Evolutionary conservation across 2,329 filamentous ascomycete genomes (phyloP).

Genomic region (Seiridium unicorne): DNA sequence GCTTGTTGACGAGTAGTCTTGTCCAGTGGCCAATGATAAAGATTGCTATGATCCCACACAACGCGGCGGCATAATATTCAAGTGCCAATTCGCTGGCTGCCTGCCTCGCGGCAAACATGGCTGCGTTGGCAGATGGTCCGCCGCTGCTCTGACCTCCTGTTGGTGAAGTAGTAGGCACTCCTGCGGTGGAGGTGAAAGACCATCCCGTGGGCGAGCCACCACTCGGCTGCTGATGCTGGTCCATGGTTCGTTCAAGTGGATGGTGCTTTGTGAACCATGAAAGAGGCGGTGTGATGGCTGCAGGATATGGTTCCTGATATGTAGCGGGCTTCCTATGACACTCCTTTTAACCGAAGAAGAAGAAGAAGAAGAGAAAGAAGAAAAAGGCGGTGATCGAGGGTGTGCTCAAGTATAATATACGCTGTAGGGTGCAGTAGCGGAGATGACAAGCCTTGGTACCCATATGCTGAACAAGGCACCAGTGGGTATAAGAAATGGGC

Average conservation of each 20-base stretch:
- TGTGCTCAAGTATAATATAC: no score
- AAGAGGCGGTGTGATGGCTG: neutral
- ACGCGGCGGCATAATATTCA: slow-evolving; percentile 14
- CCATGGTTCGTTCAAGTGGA: neutral
- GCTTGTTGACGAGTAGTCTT: slow-evolving; percentile 4
- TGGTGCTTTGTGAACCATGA: neutral
- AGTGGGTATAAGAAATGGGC: no score
- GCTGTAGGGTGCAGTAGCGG: no score
- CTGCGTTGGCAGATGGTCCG: neutral
- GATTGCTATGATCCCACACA: slow-evolving; percentile 11
- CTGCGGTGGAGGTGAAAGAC: neutral
- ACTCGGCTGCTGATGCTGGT: neutral
- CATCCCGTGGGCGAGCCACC: neutral
- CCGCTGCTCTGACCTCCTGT: neutral
- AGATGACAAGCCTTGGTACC: no score
- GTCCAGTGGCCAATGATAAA: slow-evolving; percentile 14
- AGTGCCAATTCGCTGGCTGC: slow-evolving; percentile 4
- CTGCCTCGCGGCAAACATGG: slow-evolving; percentile 8
- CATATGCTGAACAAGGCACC: no score
- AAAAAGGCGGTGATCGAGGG: no score
- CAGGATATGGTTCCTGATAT: no score
- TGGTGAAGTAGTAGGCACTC: no score
- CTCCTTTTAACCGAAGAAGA: no score
- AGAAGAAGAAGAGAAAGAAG: no score
- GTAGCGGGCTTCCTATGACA: no score